These are phyloP conservation scores for Aspergillus bertholletiae DNA, from an alignment of 495 filamentous ascomycete species.

Conservation along the genomic window DNA sequence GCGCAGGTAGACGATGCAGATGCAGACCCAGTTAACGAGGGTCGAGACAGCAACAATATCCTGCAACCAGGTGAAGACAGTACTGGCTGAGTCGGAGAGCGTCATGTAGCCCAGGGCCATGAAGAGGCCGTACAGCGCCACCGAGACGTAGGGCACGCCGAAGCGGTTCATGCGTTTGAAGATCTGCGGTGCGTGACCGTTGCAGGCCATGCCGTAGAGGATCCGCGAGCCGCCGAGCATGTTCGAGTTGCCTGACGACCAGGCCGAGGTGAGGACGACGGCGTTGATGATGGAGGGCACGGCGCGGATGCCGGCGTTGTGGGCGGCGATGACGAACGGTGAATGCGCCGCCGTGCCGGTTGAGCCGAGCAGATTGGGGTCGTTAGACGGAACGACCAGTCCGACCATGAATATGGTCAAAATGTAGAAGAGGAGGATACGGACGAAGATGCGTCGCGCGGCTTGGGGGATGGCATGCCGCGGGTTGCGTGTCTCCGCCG, in stretches of 20 bases:
- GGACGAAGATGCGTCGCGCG: slow-evolving; percentile 40
- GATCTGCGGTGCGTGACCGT: slow-evolving; percentile 41
- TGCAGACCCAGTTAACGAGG: slow-evolving; percentile 53
- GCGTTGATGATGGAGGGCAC: slow-evolving; percentile 53
- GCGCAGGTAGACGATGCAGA: slow-evolving; percentile 54
- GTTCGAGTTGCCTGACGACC: slow-evolving; percentile 49
- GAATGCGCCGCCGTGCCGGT: slow-evolving; percentile 39
- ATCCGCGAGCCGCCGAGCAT: slow-evolving; percentile 46
- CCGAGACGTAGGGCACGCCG: slow-evolving; percentile 60
- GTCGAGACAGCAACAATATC: slow-evolving; percentile 52
- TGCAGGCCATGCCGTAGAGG: slow-evolving; percentile 41
- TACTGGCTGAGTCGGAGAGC: slow-evolving; percentile 49
- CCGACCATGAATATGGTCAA: slow-evolving; percentile 43
- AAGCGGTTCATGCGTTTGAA: slow-evolving; percentile 55
- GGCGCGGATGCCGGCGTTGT: slow-evolving; percentile 36
- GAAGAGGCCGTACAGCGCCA: slow-evolving; percentile 48
- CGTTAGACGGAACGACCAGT: slow-evolving; percentile 48
- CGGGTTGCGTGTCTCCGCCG: slow-evolving; percentile 45
- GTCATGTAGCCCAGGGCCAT: slow-evolving; percentile 57
- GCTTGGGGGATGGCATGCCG: slow-evolving; percentile 42
- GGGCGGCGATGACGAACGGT: slow-evolving; percentile 54
- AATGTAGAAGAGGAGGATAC: slow-evolving; percentile 43
- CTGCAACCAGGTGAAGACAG: slow-evolving; percentile 61
- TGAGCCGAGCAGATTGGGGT: slow-evolving; percentile 39
- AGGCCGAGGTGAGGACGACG: slow-evolving; percentile 43